Evolutionary conservation across 768 basidiomycete species (phyloP).

Genomic region (Termitomyces sp.): DNA sequence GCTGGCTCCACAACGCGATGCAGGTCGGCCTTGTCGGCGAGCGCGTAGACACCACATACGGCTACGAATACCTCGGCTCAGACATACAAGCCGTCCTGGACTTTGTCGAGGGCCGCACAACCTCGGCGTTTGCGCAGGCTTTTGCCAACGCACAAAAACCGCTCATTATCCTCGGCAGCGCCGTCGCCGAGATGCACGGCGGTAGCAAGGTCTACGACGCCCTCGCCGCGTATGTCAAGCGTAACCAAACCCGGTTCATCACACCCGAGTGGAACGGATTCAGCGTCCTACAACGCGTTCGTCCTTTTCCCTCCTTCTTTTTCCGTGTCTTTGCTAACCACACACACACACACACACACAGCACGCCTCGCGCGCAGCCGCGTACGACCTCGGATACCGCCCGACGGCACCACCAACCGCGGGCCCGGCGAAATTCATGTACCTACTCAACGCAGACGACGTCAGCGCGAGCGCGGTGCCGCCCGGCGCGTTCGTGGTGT

Average conservation of each 20-base stretch:
- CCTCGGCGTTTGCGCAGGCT: not conserved
- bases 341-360: constrained; percentile 25
- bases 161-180: constrained; percentile 89
- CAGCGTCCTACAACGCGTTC: constrained; percentile 85
- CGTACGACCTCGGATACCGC: constrained; percentile 92
- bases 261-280: constrained; percentile 96
- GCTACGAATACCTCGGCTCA: constrained; percentile 85
- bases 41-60: constrained; percentile 86
- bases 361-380: constrained; percentile 89
- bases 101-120: constrained; percentile 71
- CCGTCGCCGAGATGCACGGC: constrained; percentile 79
- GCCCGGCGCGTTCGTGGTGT: constrained; percentile 91
- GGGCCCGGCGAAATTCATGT: constrained; percentile 91
- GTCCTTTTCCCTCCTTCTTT: not conserved
- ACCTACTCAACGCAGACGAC: constrained; percentile 95
- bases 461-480: constrained; percentile 86
- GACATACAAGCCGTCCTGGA: constrained; percentile 70
- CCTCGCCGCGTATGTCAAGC: constrained; percentile 74
- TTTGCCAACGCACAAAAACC: constrained; percentile 89
- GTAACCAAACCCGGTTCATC: constrained; percentile 68
- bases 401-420: constrained; percentile 67
- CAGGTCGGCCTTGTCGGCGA: constrained; percentile 91
- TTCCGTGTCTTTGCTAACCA: not conserved
- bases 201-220: constrained; percentile 73
- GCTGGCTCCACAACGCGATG: constrained; percentile 76